Base-by-base conservation (phyloP, 2,329 filamentous ascomycete species). In the Trichoderma citrinoviride region DNA sequence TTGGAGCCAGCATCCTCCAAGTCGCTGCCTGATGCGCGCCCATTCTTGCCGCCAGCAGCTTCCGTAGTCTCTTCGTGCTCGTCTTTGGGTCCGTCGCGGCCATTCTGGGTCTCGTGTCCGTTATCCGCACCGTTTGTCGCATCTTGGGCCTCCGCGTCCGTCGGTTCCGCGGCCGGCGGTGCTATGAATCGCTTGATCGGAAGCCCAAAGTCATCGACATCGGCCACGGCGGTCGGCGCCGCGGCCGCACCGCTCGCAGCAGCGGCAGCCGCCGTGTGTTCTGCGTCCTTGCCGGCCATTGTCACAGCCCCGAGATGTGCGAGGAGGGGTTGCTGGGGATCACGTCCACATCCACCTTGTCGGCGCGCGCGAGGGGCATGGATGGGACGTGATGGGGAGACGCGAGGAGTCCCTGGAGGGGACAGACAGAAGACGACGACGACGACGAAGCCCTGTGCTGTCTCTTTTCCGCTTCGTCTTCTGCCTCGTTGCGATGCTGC, bases 141-240 rank as follows among this genome's bases (percentile, higher is more conserved):
- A 43, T 61, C 58, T 46, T 60, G 23, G 10, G 25, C 23, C 40
- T 25, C 52, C 50, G 43, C 8, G 29, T 46, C 37, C 29, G 60
- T 19, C 12, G 67, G 44, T n/a, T 72, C 33, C 67, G 53, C 61
- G 50, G 69, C 69, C 29, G 77, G 33, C 33, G 33, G 75, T 61
- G 73, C 77, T 71, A 75, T 71, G 71, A 75, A 82, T 70, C 81
- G 84, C 73, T 80, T 82, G 67, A 89, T 83, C 19, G 88, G 88
- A 68, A 92, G 78, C 57, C 89, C 89, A 74, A 91, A 92, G 69
- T 92, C 89, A 74, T 92, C 89, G 66, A 87, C 77, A 71, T 89
- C 85, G 56, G 72, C 25, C 40, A 46, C 72, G 67, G 72, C 70
- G 67, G 73, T 68, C 65, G 70, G 70, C 75, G 75, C 69, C 71